A percentile compares a stretch with the other conserved stretches of the same genome.
phyloP scores from a whole-genome alignment of 176 grass and related monocot species.

The Microstegium vimineum region DNA sequence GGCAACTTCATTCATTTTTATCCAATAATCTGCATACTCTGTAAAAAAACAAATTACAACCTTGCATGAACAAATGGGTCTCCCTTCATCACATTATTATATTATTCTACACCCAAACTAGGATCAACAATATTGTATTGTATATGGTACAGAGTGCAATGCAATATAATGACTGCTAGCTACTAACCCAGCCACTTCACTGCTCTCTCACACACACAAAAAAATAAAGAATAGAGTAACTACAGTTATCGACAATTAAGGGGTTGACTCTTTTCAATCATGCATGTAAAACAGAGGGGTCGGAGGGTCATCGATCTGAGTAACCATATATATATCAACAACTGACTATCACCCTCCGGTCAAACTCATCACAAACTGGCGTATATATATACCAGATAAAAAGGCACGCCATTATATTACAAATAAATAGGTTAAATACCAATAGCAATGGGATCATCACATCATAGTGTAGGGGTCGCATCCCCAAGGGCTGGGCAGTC shows the following conservation, averaged over 20 bases:
- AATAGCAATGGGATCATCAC: background rate
- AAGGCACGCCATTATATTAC: conserved; percentile 10
- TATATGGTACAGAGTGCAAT: background rate
- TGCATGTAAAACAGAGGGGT: conserved; percentile 1
- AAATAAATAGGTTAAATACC: conserved; percentile 27
- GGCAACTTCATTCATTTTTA: background rate
- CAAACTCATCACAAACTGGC: conserved; percentile 12
- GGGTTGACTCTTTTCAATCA: background rate
- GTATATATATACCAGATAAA: conserved; percentile 15
- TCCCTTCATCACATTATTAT: background rate
- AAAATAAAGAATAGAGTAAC: background rate
- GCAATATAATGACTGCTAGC: background rate
- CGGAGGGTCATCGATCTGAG: conserved; percentile 24
- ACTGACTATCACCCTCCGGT: conserved; percentile 17
- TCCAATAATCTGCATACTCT: background rate
- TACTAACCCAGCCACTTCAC: conserved; percentile 1
- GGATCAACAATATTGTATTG: conserved; percentile 16
- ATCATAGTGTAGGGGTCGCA: conserved; percentile 10
- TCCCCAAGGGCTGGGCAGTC: background rate
- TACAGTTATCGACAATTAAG: conserved; percentile 46
- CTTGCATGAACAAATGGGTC: background rate
- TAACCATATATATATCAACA: conserved; percentile 53
- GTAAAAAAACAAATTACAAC: background rate
- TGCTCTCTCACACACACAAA: conserved; percentile 1
- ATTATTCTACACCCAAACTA: conserved; percentile 25